phyloP scores from a whole-genome alignment of 805 yeast genomes.

The Metschnikowia noctiluminum region DNA sequence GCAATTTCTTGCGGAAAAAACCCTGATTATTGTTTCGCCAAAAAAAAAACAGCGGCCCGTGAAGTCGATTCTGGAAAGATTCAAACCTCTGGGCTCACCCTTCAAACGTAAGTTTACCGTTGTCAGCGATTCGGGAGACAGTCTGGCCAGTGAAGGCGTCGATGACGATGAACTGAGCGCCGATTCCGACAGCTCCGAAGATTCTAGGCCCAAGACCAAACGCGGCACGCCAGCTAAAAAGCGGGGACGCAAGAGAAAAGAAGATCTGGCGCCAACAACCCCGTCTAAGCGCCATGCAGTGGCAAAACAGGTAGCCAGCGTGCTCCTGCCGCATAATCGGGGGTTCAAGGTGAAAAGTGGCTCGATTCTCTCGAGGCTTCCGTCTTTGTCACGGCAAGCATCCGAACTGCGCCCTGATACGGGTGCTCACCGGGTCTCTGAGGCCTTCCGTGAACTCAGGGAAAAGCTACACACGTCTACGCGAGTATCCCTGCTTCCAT shows the following conservation, averaged over 20 bases:
- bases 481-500: slow-evolving; percentile 60
- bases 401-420: neutral
- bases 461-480: slow-evolving; percentile 44
- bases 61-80: slow-evolving; percentile 3
- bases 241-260: slow-evolving; percentile 1
- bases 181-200: neutral
- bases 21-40: slow-evolving; percentile 18
- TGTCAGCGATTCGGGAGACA: neutral
- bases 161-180: neutral
- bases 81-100: neutral
- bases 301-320: slow-evolving; percentile 17
- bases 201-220: neutral
- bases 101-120: neutral
- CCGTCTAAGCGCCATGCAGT: slow-evolving; percentile 7
- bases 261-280: slow-evolving; percentile 4
- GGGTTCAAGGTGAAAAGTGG: slow-evolving; percentile 26
- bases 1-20: slow-evolving; percentile 10
- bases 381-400: slow-evolving; percentile 18
- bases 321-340: slow-evolving; percentile 22
- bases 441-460: slow-evolving; percentile 36
- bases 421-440: slow-evolving; percentile 16
- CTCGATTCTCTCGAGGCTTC: slow-evolving; percentile 17
- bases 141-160: neutral
- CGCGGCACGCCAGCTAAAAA: neutral
- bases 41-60: slow-evolving; percentile 4